Percentiles rank a stretch among this genome's conserved stretches.
Conservation (phyloP, 164 flowering plant species). For the Stephania yunnanensis region DNA sequence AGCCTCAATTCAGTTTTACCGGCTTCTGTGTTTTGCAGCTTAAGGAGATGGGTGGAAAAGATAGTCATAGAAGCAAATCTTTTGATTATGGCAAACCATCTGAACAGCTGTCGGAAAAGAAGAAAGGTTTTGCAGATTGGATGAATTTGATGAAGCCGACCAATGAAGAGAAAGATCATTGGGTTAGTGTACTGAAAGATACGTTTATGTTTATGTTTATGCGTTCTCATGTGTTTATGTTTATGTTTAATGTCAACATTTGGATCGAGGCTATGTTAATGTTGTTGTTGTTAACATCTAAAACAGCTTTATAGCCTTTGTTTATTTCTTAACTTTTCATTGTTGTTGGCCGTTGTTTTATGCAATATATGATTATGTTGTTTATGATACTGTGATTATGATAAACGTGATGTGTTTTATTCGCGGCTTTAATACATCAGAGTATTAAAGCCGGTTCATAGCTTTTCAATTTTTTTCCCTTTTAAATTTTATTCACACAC, state of each 20-base stretch:
- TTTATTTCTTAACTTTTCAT: not conserved
- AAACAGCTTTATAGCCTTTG: not conserved
- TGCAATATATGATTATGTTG: too few species aligned
- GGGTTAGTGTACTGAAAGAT: constrained; percentile 62
- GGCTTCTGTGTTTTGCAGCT: constrained; percentile 36
- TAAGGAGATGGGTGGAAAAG: constrained; percentile 82
- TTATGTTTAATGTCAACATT: too few species aligned
- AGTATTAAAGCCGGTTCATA: too few species aligned
- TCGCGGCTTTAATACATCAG: too few species aligned
- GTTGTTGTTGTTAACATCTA: too few species aligned
- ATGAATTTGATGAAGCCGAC: constrained; percentile 74
- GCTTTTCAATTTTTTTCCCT: not conserved
- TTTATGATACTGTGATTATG: too few species aligned
- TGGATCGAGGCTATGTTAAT: too few species aligned
- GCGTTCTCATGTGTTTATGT: too few species aligned
- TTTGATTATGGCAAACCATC: constrained; percentile 42
- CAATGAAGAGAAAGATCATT: constrained; percentile 95
- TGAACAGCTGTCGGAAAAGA: constrained; percentile 64
- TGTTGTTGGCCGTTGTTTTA: too few species aligned
- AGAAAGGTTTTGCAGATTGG: constrained; percentile 84
- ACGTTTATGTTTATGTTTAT: too few species aligned
- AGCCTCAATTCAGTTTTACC: not conserved
- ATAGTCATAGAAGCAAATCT: constrained; percentile 33
- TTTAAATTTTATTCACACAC: too few species aligned
- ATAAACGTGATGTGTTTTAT: too few species aligned